Percentiles rank a stretch among this genome's conserved stretches.
These are phyloP conservation scores for Trichoderma oligosporum DNA, from an alignment of 2,329 filamentous ascomycete genomes.

Conservation along the genomic window DNA sequence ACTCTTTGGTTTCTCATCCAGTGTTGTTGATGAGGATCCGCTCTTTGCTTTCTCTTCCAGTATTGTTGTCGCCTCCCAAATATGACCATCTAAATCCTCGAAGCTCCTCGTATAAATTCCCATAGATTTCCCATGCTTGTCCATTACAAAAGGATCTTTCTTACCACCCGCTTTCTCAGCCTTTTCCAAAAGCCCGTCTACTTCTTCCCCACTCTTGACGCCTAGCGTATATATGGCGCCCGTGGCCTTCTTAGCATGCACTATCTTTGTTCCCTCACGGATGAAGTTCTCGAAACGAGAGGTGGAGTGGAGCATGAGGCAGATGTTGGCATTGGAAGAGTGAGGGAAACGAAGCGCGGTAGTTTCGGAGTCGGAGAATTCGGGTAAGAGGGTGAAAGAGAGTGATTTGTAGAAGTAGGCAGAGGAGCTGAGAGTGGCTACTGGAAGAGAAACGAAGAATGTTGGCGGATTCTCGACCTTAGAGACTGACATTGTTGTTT, in stretches of 20 bases:
- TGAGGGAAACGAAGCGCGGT: constrained; percentile 22
- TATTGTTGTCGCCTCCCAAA: constrained; percentile 25
- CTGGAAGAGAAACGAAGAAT: constrained; percentile 17
- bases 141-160: constrained; percentile 23
- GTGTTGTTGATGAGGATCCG: not conserved
- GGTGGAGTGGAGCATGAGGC: constrained; percentile 24
- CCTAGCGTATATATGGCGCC: constrained; percentile 22
- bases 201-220: constrained; percentile 21
- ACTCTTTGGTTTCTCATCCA: not conserved
- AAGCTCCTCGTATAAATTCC: constrained; percentile 26
- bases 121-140: constrained; percentile 19
- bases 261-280: constrained; percentile 21
- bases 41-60: not conserved
- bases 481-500: not conserved
- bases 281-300: constrained; percentile 24
- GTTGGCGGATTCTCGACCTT: constrained; percentile 5
- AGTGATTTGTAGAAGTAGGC: constrained; percentile 22
- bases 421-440: not conserved
- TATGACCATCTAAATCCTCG: constrained; percentile 26
- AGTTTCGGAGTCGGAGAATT: constrained; percentile 21
- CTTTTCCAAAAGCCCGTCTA: constrained; percentile 22
- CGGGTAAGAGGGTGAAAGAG: constrained; percentile 17
- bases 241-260: constrained; percentile 21
- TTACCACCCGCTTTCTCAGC: constrained; percentile 23
- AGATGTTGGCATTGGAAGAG: constrained; percentile 22